phyloP scores from a whole-genome alignment of 1,284 basidiomycete genomes.

The Microbotryum saponariae region DNA sequence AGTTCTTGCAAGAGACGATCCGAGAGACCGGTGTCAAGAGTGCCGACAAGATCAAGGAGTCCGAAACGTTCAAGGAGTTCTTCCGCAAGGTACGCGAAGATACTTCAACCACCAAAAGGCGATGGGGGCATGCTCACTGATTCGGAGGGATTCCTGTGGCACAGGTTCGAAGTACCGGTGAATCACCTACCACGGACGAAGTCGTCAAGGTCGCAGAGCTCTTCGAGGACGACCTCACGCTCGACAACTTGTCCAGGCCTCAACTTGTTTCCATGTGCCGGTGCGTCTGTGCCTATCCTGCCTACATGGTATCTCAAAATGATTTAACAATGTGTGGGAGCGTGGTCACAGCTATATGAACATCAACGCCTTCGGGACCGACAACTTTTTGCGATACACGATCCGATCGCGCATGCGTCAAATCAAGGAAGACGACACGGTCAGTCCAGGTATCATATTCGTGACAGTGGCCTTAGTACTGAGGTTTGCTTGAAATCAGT shows the following conservation, averaged over 20 bases:
- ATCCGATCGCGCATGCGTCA: conserved; percentile 78
- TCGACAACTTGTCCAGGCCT: conserved; percentile 94
- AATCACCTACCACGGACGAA: conserved; percentile 78
- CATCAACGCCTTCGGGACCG: conserved; percentile 95
- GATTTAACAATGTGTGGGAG: background rate
- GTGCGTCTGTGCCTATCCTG: conserved; percentile 25
- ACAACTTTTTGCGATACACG: conserved; percentile 93
- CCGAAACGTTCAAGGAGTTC: conserved; percentile 97
- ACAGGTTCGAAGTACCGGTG: conserved; percentile 86
- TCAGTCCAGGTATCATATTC: conserved; percentile 26
- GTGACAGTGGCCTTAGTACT: background rate
- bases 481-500: conserved; percentile 41
- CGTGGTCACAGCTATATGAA: conserved; percentile 65
- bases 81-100: conserved; percentile 70
- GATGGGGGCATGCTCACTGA: background rate
- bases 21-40: conserved; percentile 84
- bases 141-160: too few species aligned
- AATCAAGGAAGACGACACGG: conserved; percentile 80
- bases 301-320: too few species aligned
- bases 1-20: conserved; percentile 96
- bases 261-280: conserved; percentile 95
- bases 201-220: conserved; percentile 91
- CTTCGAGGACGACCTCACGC: conserved; percentile 93
- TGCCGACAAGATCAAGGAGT: conserved; percentile 75
- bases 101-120: too few species aligned